Evolutionary conservation across 108 stramenopile genomes (phyloP).

Genomic region (Skeletonema potamos): DNA sequence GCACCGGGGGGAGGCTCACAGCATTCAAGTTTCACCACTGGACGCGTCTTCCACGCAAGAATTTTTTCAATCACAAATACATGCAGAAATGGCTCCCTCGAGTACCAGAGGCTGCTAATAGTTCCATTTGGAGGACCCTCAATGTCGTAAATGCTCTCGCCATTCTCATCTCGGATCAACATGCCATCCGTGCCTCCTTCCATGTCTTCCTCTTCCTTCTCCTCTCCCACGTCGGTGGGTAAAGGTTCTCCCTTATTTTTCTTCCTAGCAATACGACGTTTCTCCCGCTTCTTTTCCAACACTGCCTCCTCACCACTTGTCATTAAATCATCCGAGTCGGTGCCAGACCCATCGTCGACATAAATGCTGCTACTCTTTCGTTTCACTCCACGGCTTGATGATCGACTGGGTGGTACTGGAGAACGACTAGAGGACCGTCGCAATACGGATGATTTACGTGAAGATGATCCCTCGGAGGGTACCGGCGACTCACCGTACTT

Average conservation of each 20-base stretch:
- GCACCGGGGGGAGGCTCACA: conserved; percentile 16
- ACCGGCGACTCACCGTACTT: neutral
- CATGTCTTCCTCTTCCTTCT: conserved; percentile 15
- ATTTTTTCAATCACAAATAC: conserved; percentile 85
- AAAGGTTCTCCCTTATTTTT: neutral
- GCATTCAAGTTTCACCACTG: conserved; percentile 50
- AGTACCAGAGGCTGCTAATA: conserved; percentile 78
- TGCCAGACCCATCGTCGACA: conserved; percentile 55
- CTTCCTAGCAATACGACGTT: conserved; percentile 31
- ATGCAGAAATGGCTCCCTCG: conserved; percentile 67
- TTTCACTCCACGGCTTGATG: conserved; percentile 36
- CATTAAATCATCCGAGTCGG: conserved; percentile 64
- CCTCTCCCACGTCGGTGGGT: neutral
- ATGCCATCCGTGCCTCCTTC: conserved; percentile 3
- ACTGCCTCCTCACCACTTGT: conserved; percentile 43
- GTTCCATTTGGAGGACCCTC: conserved; percentile 75
- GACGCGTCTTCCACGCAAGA: conserved; percentile 72
- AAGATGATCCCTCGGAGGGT: neutral
- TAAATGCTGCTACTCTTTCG: conserved; percentile 45
- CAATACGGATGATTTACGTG: conserved; percentile 1
- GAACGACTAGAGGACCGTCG: conserved; percentile 16
- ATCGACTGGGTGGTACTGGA: neutral
- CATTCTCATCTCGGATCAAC: conserved; percentile 18
- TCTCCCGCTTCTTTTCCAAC: conserved; percentile 34
- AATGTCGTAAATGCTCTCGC: conserved; percentile 38